Evolutionary conservation across 768 basidiomycete species (phyloP), one percentile per base, ranked within the genome.

Genomic region (Mrakia hoshinonis): DNA sequence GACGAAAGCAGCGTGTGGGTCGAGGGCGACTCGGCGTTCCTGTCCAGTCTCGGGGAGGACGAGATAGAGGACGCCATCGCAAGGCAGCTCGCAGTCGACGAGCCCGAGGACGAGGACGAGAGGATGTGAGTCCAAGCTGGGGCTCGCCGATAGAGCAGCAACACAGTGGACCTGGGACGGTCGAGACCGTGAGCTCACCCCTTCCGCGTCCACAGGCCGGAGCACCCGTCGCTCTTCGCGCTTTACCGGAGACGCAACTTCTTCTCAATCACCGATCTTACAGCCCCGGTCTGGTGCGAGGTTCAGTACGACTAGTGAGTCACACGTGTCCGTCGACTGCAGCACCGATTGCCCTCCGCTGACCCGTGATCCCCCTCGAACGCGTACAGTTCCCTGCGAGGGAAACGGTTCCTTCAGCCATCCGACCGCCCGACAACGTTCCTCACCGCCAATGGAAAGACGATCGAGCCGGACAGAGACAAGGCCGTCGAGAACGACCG

Each of bases 241-340:
- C 54, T 60, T n/a, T 68, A 46, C 55, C 52, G 69, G 49, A 73
- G 80, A 48, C 77, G 76, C 51, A 75, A 75, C 10, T 78, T 75
- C 55, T 77, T 81, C 66, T 81, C 79, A 48, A 79, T 81, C 6
- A 77, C 80, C 1, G 81, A 81, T 73, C 74, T 81, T 13, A 78
- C 79, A 1, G 79, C 77, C n/a, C 78, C 80, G 0, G 65, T 76
- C 6, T 81, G 81, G 81, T 81, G 81, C 65, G 80, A 81, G 68
- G 77, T 72, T 9, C 70, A 79, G 75, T 79, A 77, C 70, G 78
- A 79, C 63, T 79, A 79, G 78, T 79, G 47, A 64, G 78, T 74
- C 22, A 13, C 7, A 24, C 9, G 24, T 55, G 13, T 36, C 18
- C 1, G 29, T 9, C n/a, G 11, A 55, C 13, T n/a, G 24, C 9